A percentile compares a stretch with the other conserved stretches of the same genome.
phyloP scores from a whole-genome alignment of 192 early-diverging fungal species.

The Umbelopsis sp. region DNA sequence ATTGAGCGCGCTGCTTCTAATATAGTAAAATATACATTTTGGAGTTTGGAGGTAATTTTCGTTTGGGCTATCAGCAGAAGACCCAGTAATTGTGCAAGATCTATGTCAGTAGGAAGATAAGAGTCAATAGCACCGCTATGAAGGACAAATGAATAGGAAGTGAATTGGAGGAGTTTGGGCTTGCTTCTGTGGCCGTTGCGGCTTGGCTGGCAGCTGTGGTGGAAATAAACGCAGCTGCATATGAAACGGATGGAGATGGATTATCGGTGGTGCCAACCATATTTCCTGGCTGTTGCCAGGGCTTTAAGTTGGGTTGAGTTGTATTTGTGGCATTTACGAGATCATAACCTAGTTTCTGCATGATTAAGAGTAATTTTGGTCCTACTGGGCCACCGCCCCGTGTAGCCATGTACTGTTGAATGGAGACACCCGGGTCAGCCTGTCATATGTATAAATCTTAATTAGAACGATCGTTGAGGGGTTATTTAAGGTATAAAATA shows the following conservation, averaged over 20 bases:
- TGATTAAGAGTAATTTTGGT: conserved; percentile 28
- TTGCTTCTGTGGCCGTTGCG: neutral
- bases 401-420: conserved; percentile 20
- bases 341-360: conserved; percentile 38
- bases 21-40: neutral
- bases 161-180: neutral
- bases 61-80: neutral
- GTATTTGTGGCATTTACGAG: conserved; percentile 1
- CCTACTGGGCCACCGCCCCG: conserved; percentile 39
- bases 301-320: neutral
- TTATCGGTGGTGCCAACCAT: conserved; percentile 20
- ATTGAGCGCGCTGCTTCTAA: neutral
- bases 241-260: conserved; percentile 3
- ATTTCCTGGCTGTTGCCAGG: conserved; percentile 7
- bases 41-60: neutral
- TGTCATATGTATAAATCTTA: conserved; percentile 3
- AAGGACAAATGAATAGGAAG: neutral
- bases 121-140: neutral
- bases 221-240: neutral
- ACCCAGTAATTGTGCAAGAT: neutral
- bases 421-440: conserved; percentile 35
- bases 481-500: neutral
- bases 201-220: neutral
- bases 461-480: neutral
- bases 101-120: neutral